A percentile compares a stretch with the other conserved stretches of the same genome.
phyloP scores from a whole-genome alignment of 2,329 filamentous ascomycete species.

The Botrytis deweyae region DNA sequence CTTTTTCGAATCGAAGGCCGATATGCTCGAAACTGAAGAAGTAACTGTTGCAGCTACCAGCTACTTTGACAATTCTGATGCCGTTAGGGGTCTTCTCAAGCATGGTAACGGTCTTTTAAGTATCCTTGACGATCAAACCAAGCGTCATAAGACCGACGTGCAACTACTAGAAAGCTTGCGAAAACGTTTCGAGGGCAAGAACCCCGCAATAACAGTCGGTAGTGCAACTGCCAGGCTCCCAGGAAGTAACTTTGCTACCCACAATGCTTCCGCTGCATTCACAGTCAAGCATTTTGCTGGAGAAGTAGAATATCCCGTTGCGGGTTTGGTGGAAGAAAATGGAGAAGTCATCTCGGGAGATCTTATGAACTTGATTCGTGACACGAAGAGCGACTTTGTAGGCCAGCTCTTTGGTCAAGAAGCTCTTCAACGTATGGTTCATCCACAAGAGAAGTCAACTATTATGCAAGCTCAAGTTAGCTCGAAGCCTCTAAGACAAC shows the following conservation, averaged over 20 bases:
- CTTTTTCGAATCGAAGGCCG: constrained; percentile 93
- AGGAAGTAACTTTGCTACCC: constrained; percentile 85
- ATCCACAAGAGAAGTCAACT: constrained; percentile 84
- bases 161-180: constrained; percentile 88
- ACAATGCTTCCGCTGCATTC: constrained; percentile 77
- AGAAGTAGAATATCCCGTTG: constrained; percentile 90
- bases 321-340: constrained; percentile 89
- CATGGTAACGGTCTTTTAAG: constrained; percentile 87
- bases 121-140: constrained; percentile 94
- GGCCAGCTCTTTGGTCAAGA: constrained; percentile 93
- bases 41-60: constrained; percentile 86
- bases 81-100: constrained; percentile 88
- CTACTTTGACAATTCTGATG: constrained; percentile 97
- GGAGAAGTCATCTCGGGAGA: constrained; percentile 95
- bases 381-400: constrained; percentile 85
- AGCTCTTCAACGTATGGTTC: constrained; percentile 86
- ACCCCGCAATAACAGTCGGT: constrained; percentile 80
- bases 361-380: constrained; percentile 88
- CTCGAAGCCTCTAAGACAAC: constrained; percentile 89
- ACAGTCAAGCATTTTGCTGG: constrained; percentile 94
- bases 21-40: constrained; percentile 91
- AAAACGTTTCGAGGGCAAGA: constrained; percentile 93
- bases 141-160: constrained; percentile 81
- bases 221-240: constrained; percentile 73
- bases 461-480: constrained; percentile 96